Percentiles rank a stretch among this genome's conserved stretches.
Evolutionary conservation across 2,329 filamentous ascomycete species (phyloP).

Genomic region (Trichothecium roseum): DNA sequence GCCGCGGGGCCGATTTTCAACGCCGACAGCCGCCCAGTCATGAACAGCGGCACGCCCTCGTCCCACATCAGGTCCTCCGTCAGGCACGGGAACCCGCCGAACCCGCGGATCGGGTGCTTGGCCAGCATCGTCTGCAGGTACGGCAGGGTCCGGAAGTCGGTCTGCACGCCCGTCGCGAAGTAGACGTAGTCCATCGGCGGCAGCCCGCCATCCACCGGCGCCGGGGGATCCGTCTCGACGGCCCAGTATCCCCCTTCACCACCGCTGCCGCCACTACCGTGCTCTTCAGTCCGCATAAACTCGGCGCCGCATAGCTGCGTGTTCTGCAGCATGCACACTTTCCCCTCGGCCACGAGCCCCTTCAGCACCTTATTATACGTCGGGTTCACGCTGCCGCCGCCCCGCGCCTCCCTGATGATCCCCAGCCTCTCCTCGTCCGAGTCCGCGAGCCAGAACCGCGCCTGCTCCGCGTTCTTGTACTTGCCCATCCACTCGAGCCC

Average conservation of each 20-base stretch:
- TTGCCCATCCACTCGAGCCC: constrained; percentile 73
- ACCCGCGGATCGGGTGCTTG: constrained; percentile 49
- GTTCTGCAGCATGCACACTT: constrained; percentile 43
- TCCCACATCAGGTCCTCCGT: constrained; percentile 71
- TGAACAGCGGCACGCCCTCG: constrained; percentile 60
- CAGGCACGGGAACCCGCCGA: constrained; percentile 60
- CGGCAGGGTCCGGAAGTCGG: constrained; percentile 49
- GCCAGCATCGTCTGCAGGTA: constrained; percentile 49
- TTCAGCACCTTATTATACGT: constrained; percentile 52
- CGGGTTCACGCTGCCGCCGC: constrained; percentile 69
- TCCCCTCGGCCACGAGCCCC: constrained; percentile 40
- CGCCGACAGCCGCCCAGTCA: constrained; percentile 57
- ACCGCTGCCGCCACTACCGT: neutral
- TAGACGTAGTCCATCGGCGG: constrained; percentile 59
- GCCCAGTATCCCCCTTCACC: constrained; percentile 23
- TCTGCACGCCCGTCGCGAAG: constrained; percentile 63
- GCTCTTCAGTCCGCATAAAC: no score
- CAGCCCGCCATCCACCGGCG: constrained; percentile 25
- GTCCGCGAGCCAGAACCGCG: constrained; percentile 67
- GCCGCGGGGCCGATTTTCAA: constrained; percentile 62
- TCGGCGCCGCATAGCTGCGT: constrained; percentile 42
- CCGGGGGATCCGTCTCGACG: constrained; percentile 41
- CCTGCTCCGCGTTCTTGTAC: constrained; percentile 68
- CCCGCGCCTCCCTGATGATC: constrained; percentile 55
- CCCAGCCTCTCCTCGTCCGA: constrained; percentile 57